These are phyloP conservation scores for Candida golubevii DNA, from an alignment of 805 yeast species.

Conservation along the genomic window DNA sequence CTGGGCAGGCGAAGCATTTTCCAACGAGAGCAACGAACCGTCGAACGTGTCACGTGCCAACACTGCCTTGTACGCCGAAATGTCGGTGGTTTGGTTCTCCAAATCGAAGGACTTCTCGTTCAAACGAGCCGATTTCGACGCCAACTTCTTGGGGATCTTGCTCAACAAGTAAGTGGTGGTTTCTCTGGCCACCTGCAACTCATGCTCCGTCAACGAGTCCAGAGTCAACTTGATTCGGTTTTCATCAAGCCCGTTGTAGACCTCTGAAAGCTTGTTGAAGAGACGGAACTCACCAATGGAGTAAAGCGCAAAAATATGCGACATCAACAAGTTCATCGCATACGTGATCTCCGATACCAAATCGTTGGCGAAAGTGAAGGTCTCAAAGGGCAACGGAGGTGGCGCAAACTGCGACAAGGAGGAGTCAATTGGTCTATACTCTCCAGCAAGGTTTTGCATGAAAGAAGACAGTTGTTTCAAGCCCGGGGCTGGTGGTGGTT, in stretches of 20 bases:
- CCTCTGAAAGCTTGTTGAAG: slow-evolving; percentile 48
- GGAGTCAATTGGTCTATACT: too few relatives aligned
- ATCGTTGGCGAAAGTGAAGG: slow-evolving; percentile 35
- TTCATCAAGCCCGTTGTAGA: slow-evolving; percentile 57
- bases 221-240: slow-evolving; percentile 50
- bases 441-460: background rate
- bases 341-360: slow-evolving; percentile 55
- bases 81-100: slow-evolving; percentile 42
- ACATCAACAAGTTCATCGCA: slow-evolving; percentile 51
- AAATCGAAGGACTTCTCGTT: slow-evolving; percentile 37
- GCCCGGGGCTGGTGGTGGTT: slow-evolving; percentile 27
- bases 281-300: slow-evolving; percentile 66
- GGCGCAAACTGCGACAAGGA: background rate
- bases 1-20: slow-evolving; percentile 46
- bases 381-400: slow-evolving; percentile 56
- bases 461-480: slow-evolving; percentile 27
- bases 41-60: slow-evolving; percentile 57
- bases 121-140: slow-evolving; percentile 38
- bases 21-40: slow-evolving; percentile 49
- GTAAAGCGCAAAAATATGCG: slow-evolving; percentile 66
- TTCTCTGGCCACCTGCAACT: slow-evolving; percentile 45
- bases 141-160: slow-evolving; percentile 58
- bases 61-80: slow-evolving; percentile 63
- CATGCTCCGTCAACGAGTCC: slow-evolving; percentile 51
- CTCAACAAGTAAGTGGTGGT: slow-evolving; percentile 50